Conservation (phyloP, 2,329 filamentous ascomycete species). For the Aspergillus costaricaensis region DNA sequence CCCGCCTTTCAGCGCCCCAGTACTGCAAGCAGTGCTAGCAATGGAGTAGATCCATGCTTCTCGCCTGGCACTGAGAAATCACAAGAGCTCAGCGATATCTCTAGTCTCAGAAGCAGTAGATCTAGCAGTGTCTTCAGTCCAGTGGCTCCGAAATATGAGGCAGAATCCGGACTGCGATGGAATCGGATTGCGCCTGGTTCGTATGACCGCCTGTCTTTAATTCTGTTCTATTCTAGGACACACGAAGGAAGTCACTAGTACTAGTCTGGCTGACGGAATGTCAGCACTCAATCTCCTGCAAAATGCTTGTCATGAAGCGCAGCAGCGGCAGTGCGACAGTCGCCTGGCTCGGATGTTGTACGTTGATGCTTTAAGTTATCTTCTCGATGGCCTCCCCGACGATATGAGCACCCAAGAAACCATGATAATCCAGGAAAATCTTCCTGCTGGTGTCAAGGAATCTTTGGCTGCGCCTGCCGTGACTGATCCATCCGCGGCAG, state of each 20-base stretch:
- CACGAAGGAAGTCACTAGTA: not conserved
- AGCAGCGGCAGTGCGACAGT: slow-evolving; percentile 33
- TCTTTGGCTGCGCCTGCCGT: slow-evolving; percentile 9
- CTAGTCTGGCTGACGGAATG: not conserved
- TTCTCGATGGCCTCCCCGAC: slow-evolving; percentile 38
- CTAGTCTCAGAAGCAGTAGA: slow-evolving; percentile 18
- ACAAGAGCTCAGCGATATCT: slow-evolving; percentile 25
- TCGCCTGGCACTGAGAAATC: slow-evolving; percentile 19
- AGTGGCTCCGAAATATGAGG: slow-evolving; percentile 30
- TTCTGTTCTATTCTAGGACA: not conserved
- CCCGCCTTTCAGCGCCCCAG: slow-evolving; percentile 12
- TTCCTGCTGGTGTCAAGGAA: slow-evolving; percentile 28
- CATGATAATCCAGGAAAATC: slow-evolving; percentile 27
- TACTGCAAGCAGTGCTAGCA: slow-evolving; percentile 17
- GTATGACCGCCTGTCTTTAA: not conserved
- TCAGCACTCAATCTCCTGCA: slow-evolving; percentile 40
- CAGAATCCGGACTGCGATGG: slow-evolving; percentile 36
- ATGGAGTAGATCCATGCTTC: slow-evolving; percentile 7
- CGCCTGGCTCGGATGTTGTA: slow-evolving; percentile 38
- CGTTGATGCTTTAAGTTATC: slow-evolving; percentile 41
- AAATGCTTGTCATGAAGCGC: slow-evolving; percentile 38
- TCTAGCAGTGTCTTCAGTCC: slow-evolving; percentile 12
- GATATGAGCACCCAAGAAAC: slow-evolving; percentile 35
- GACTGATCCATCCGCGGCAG: not conserved
- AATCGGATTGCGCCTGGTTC: slow-evolving; percentile 39